Percentiles rank a stretch among this genome's conserved stretches.
Conservation (phyloP, 208 protist species). For the Trypanosoma mega region DNA sequence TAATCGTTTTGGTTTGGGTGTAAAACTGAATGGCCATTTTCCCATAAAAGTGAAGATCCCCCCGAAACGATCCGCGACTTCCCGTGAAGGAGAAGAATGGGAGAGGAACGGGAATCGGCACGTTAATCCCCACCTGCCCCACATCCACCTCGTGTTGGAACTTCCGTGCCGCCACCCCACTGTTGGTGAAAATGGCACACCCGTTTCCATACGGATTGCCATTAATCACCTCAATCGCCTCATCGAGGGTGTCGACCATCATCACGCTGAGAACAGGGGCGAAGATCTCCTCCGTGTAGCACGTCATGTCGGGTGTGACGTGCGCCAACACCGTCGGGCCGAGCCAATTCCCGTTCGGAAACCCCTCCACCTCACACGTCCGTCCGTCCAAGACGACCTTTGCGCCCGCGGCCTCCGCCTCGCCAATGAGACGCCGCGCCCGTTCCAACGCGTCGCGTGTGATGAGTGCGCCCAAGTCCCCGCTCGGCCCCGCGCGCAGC, state of each 20-base stretch:
- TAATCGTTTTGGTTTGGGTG: slow-evolving; percentile 92
- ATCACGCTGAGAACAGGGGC: slow-evolving; percentile 76
- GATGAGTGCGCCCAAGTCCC: slow-evolving; percentile 86
- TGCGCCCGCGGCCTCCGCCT: slow-evolving; percentile 53
- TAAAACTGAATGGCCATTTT: slow-evolving; percentile 89
- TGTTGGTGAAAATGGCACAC: slow-evolving; percentile 89
- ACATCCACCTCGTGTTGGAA: slow-evolving; percentile 85
- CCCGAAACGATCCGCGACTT: slow-evolving; percentile 71
- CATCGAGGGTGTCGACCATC: slow-evolving; percentile 70
- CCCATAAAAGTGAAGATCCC: slow-evolving; percentile 90
- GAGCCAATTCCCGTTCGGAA: slow-evolving; percentile 86
- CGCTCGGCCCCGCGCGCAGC: slow-evolving; percentile 38
- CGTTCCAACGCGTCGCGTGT: slow-evolving; percentile 57
- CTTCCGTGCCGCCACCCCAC: slow-evolving; percentile 81
- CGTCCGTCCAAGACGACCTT: slow-evolving; percentile 69
- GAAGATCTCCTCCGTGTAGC: slow-evolving; percentile 92
- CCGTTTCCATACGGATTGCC: slow-evolving; percentile 92
- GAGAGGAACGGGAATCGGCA: slow-evolving; percentile 93
- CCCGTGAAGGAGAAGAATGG: slow-evolving; percentile 95
- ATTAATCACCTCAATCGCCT: slow-evolving; percentile 92
- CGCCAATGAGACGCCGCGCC: slow-evolving; percentile 62
- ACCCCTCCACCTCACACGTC: slow-evolving; percentile 36
- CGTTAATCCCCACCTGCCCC: slow-evolving; percentile 91
- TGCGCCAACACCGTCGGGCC: slow-evolving; percentile 88
- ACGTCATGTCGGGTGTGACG: slow-evolving; percentile 71